Evolutionary conservation across 345 rosid genomes (phyloP), one percentile per base, ranked within the genome.

Genomic region (Turritis glabra): DNA sequence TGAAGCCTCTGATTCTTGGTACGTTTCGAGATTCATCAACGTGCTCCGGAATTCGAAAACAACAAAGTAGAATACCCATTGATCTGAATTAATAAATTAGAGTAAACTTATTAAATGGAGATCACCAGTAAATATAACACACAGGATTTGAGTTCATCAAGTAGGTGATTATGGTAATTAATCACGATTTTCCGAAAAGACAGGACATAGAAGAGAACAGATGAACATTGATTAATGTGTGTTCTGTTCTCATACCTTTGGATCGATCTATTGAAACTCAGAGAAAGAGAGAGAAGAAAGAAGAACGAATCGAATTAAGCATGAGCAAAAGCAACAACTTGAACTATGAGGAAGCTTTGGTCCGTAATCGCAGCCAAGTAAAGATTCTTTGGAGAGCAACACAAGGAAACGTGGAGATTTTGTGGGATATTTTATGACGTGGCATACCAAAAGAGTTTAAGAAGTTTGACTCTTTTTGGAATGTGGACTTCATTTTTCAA

Each of bases 351-450:
- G 32, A 56, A 58, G 59, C 51, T 74, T 66, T 74, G 30, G 53
- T 27, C 78, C 78, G 58, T 74, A 55, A 74, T 65, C n/a, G 66
- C 17, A 74, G 77, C 65, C 14, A 66, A 30, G 67, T 67, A 59
- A 59, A n/a, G 74, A 61, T 76, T 61, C 74, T 68, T 76, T 60
- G 74, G 57, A 62, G 29, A 60, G 29, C 54, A 41, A 9, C 50
- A 61, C 69, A 76, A 76, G 74, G 69, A 30, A 76, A 41, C 69
- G 48, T 60, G 62, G 47, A 60, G 54, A 67, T 58, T 58, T 21
- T 47, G 37, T 52, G 15, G 75, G 50, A 61, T 68, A 25, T 61
- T 67, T 23, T 51, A 14, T 76, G 56, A 52, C 78, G 11, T 75
- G 61, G 61, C 73, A 37, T 58, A 14, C n/a, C 46, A 15, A 58